Base-by-base conservation (phyloP, 768 basidiomycete genomes). In the Daedalea quercina region DNA sequence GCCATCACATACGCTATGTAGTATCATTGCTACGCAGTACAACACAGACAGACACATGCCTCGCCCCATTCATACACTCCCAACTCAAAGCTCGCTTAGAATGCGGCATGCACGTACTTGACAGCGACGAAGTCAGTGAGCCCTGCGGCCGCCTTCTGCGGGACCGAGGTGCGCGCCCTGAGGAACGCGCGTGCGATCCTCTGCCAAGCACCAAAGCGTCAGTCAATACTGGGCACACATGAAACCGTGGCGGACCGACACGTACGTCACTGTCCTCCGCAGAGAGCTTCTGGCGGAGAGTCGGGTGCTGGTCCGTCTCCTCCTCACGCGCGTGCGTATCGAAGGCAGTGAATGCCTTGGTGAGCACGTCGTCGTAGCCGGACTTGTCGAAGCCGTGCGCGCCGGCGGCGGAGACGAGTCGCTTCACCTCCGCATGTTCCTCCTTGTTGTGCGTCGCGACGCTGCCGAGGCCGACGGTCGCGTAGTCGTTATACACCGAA, bases 321-420 rank as follows among this genome's bases (percentile, higher is more conserved):
- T 63, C 62, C 52, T 63, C 60, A n/a, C 51, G 46, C n/a, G 62
- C 60, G 42, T 61, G 60, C 9, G 53, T 41, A 44, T 57, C 34
- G 54, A 63, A 61, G 17, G 58, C 47, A 22, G 43, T 49, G 40
- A 63, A 56, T 8, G 62, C 58, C 23, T 53, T 44, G 24, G 43
- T 33, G 47, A 63, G 26, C 19, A 60, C 54, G 28, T 50, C 35
- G 48, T 56, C 58, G 57, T 54, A 61, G 26, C 57, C 43, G 28
- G 28, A 11, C 44, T 47, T 24, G 23, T 26, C 34, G 33, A 52
- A 33, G 44, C 48, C 45, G 26, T 55, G 44, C 37, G 51, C 26
- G 24, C 54, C 60, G 42, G 62, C 62, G 17, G 44, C 41, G 45
- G 46, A 62, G 17, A 60, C 54, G 35, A 51, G 53, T 33, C 50